These are phyloP conservation scores for Marsdenia floribunda DNA, from an alignment of 257 asterid species.

Conservation along the genomic window DNA sequence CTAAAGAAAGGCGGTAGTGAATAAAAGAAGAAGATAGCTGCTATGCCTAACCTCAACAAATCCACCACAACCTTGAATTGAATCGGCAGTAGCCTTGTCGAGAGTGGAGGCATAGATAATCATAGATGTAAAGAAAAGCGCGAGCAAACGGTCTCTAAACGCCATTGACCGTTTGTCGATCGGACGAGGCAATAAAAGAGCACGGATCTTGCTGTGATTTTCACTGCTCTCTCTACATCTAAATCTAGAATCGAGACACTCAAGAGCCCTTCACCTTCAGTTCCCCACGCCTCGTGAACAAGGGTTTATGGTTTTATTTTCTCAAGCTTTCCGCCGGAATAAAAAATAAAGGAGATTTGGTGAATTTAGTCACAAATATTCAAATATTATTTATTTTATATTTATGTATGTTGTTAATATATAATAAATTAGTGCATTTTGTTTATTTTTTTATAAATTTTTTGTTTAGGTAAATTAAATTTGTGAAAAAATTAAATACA, in stretches of 20 bases:
- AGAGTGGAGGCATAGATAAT: slow-evolving; percentile 21
- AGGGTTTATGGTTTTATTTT: slow-evolving; percentile 8
- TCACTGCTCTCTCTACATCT: neutral
- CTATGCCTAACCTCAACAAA: slow-evolving; percentile 61
- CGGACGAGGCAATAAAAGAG: neutral
- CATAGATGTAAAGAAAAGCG: slow-evolving; percentile 15
- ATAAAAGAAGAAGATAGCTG: neutral
- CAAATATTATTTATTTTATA: no score
- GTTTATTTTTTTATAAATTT: no score
- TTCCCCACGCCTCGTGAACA: neutral
- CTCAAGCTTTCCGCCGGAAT: no score
- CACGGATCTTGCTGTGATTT: slow-evolving; percentile 1
- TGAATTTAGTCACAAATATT: no score
- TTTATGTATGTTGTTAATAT: no score
- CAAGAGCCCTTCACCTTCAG: neutral
- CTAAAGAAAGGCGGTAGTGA: neutral
- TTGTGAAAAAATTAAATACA: no score
- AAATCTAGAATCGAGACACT: neutral
- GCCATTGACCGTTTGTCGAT: slow-evolving; percentile 31
- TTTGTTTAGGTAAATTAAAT: no score
- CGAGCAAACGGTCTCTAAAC: slow-evolving; percentile 9
- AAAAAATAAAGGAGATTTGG: no score
- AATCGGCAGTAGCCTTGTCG: slow-evolving; percentile 43
- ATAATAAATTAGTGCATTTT: no score
- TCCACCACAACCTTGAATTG: slow-evolving; percentile 97